Evolutionary conservation across 306 rosid genomes (phyloP).

Genomic region (Geum urbanum): DNA sequence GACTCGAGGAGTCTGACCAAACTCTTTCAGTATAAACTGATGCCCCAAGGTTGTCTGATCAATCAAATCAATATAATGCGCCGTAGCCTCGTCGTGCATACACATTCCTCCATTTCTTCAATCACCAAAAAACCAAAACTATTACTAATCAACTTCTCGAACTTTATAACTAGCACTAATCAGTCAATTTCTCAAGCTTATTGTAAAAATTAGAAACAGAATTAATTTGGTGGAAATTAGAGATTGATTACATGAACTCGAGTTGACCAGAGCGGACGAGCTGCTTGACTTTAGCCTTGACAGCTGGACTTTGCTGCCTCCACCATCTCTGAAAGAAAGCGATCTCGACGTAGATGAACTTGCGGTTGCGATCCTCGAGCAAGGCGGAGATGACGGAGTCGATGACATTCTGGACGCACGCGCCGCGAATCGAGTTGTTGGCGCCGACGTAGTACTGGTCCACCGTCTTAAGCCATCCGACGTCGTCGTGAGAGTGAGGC

Average conservation of each 20-base stretch:
- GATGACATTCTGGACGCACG: slow-evolving; percentile 76
- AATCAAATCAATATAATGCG: slow-evolving; percentile 75
- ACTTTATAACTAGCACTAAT: not conserved
- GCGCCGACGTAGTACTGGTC: slow-evolving; percentile 86
- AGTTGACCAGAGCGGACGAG: slow-evolving; percentile 74
- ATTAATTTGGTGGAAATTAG: not conserved
- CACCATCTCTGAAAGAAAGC: slow-evolving; percentile 91
- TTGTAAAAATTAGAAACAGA: no score
- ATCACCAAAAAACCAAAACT: slow-evolving; percentile 4
- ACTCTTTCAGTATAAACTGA: slow-evolving; percentile 56
- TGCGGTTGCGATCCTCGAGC: slow-evolving; percentile 66
- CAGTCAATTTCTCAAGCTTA: no score
- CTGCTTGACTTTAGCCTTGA: slow-evolving; percentile 57
- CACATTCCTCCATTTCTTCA: slow-evolving; percentile 84
- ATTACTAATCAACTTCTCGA: not conserved
- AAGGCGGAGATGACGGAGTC: slow-evolving; percentile 71
- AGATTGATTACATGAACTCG: slow-evolving; percentile 64
- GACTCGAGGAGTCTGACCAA: slow-evolving; percentile 67
- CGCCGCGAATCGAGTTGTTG: slow-evolving; percentile 84
- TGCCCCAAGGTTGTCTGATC: slow-evolving; percentile 85
- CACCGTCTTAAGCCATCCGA: slow-evolving; percentile 86
- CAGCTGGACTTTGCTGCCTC: slow-evolving; percentile 68
- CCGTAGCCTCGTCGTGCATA: slow-evolving; percentile 87
- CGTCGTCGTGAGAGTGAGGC: slow-evolving; percentile 88
- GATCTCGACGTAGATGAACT: slow-evolving; percentile 74